phyloP scores from a whole-genome alignment of 306 rosid species.

The Cyclanthera cordifolia region DNA sequence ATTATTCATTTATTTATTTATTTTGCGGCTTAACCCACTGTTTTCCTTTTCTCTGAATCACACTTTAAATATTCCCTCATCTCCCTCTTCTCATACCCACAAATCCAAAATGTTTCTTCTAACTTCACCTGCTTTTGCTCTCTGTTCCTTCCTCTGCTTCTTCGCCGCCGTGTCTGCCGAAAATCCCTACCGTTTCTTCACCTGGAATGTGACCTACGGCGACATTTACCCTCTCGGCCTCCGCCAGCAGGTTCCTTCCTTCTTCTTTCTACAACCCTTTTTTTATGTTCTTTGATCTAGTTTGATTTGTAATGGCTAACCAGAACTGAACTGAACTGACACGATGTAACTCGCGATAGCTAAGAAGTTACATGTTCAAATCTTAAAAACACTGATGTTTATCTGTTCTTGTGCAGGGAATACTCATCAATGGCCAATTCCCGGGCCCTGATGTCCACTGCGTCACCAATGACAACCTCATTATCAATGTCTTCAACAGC shows the following conservation, averaged over 20 bases:
- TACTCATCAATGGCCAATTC: constrained; percentile 85
- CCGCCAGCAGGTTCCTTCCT: constrained; percentile 48
- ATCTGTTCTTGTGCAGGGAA: constrained; percentile 43
- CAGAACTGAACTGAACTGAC: too few relatives aligned
- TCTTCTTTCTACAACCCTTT: background rate
- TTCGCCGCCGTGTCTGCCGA: constrained; percentile 48
- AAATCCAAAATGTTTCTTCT: constrained; percentile 33
- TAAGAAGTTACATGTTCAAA: too few relatives aligned
- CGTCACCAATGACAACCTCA: constrained; percentile 90
- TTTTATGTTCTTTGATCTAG: background rate
- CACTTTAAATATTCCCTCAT: constrained; percentile 31
- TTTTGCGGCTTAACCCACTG: constrained; percentile 4
- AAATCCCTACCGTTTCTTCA: constrained; percentile 88
- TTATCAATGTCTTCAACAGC: constrained; percentile 85
- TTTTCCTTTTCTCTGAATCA: constrained; percentile 25
- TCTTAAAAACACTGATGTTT: background rate
- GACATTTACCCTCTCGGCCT: constrained; percentile 88
- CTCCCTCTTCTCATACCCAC: background rate
- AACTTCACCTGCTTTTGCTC: background rate
- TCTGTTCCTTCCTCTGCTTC: constrained; percentile 27
- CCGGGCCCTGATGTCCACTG: constrained; percentile 96
- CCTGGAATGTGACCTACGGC: constrained; percentile 83
- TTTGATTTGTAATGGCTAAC: too few relatives aligned
- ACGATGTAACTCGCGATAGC: too few relatives aligned
- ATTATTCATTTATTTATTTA: constrained; percentile 23